Evolutionary conservation across 345 rosid species (phyloP).

Genomic region (Murraya paniculata): DNA sequence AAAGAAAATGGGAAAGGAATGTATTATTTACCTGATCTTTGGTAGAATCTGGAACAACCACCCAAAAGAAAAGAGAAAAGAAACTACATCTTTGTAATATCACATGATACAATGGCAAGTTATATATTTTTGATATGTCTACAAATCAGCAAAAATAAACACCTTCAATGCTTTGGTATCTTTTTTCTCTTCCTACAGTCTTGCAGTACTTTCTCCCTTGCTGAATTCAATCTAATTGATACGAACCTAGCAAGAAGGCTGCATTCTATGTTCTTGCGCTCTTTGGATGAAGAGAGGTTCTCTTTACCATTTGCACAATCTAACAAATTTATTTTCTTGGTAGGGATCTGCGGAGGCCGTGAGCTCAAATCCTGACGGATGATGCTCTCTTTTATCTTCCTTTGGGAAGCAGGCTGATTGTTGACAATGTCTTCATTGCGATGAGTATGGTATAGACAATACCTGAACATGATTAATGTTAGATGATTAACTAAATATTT

Average conservation of each 20-base stretch:
- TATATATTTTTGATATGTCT: background rate
- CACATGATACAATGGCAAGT: conserved; percentile 3
- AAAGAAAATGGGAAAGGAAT: too few relatives aligned
- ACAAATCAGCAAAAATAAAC: background rate
- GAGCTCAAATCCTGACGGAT: conserved; percentile 13
- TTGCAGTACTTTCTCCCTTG: conserved; percentile 46
- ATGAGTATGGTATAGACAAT: conserved; percentile 75
- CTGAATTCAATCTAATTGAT: conserved; percentile 70
- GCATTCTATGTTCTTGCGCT: conserved; percentile 45
- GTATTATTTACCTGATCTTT: background rate
- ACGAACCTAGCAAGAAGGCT: conserved; percentile 52
- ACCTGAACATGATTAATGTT: conserved; percentile 36
- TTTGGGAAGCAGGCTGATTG: conserved; percentile 21
- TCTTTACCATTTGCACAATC: conserved; percentile 19
- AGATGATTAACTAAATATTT: background rate
- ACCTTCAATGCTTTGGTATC: conserved; percentile 23
- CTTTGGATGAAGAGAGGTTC: conserved; percentile 25
- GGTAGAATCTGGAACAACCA: background rate
- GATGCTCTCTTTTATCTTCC: conserved; percentile 14
- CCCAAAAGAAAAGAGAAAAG: background rate
- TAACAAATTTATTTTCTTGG: conserved; percentile 18
- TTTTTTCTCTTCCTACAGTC: conserved; percentile 52
- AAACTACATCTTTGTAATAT: background rate
- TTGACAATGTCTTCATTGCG: conserved; percentile 80
- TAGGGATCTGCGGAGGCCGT: conserved; percentile 3